phyloP scores from a whole-genome alignment of 805 yeast species.

The Yarrowia sp. region DNA sequence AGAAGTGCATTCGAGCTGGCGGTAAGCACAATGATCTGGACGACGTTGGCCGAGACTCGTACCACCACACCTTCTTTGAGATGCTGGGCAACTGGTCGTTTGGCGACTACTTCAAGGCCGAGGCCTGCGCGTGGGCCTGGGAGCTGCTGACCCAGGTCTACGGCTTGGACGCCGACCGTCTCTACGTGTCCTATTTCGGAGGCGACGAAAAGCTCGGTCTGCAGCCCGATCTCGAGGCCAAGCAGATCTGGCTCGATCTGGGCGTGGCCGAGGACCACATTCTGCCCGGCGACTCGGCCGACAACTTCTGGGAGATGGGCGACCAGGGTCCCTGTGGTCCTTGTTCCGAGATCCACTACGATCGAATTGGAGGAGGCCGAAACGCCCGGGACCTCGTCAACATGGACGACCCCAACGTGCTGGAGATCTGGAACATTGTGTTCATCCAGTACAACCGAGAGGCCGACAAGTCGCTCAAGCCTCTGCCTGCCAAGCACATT shows the following conservation, averaged over 20 bases:
- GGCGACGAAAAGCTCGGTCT: slow-evolving; percentile 86
- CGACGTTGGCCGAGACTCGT: slow-evolving; percentile 97
- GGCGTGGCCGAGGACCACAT: slow-evolving; percentile 94
- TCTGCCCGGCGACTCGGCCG: slow-evolving; percentile 86
- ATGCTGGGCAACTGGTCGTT: slow-evolving; percentile 99
- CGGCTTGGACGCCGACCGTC: slow-evolving; percentile 76
- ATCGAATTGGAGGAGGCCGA: slow-evolving; percentile 92
- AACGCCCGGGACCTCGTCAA: slow-evolving; percentile 91
- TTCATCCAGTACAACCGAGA: slow-evolving; percentile 97
- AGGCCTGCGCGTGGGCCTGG: slow-evolving; percentile 90
- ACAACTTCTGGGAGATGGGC: slow-evolving; percentile 99
- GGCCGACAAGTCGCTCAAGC: slow-evolving; percentile 75
- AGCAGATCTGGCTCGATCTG: slow-evolving; percentile 78
- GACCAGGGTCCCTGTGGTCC: slow-evolving; percentile 99
- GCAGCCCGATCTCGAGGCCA: slow-evolving; percentile 93
- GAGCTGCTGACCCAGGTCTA: slow-evolving; percentile 85
- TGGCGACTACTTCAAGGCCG: slow-evolving; percentile 97
- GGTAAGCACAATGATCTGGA: slow-evolving; percentile 97
- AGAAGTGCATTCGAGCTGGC: slow-evolving; percentile 99
- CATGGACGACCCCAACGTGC: slow-evolving; percentile 96
- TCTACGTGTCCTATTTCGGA: slow-evolving; percentile 95
- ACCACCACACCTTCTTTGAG: slow-evolving; percentile 98
- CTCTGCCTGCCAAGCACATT: slow-evolving; percentile 92
- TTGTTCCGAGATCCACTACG: slow-evolving; percentile 96
- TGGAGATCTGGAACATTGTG: slow-evolving; percentile 98